Base-by-base conservation (phyloP, 108 stramenopile genomes). In the Craspedostauros australis region DNA sequence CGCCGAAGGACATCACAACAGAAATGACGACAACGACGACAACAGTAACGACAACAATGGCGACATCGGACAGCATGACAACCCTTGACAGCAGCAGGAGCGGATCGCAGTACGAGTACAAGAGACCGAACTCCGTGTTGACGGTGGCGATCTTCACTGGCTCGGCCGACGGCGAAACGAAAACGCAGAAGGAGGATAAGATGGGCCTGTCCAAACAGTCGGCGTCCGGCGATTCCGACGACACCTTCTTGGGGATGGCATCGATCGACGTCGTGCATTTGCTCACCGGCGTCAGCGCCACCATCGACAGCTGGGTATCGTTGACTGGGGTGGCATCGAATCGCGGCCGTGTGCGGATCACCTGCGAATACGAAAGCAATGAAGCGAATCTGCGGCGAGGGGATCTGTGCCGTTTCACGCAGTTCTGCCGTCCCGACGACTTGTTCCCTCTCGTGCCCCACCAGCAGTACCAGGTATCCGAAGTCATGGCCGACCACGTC, bases 331-430 rank as follows among this genome's bases (percentile, higher is more conserved):
- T 59, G 14, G 47, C 15, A 38, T 52, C 33, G 1, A 56, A 44
- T 11, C 44, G 54, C 26, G 57, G 60, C 12, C 43, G 57, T 21
- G 72, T 88, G 1, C 79, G 86, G 3, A 50, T 92, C 14, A 75
- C 86, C 5, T 80, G 77, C 36, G 91, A 93, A 44, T 93, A 93
- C 66, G 85, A 88, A 52, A 54, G 76, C 7, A 72, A 67, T 23
- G 85, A 88, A 54, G 42, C 73, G 2, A 67, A 64, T 1, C 84
- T 79, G 2, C 69, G 74, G 21, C 53, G 57, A 11, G 83, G 84
- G n/a, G 91, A 93, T 57, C 39, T 62, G 33, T 79, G 79, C 27
- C 59, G 76, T 15, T 84, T 93, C 50, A 86, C 82, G 16, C 45
- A 70, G 33, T 79, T 73, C 39, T 83, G 82, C 46, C 37, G 60